Conservation (phyloP, 306 rosid species). For the Oemleria cerasiformis region DNA sequence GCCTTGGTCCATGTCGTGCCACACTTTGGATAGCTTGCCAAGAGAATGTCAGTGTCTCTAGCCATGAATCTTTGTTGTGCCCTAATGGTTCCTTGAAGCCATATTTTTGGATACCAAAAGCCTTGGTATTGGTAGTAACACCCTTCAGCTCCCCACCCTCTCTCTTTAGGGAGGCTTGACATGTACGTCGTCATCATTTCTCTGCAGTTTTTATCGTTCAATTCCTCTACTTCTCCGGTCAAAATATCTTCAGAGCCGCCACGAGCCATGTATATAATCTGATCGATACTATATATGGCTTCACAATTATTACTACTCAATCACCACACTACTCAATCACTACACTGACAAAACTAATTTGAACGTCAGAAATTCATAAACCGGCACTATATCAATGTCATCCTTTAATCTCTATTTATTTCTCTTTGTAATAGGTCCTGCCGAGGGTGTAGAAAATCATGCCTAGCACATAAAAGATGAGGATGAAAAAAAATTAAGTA, state of each 20-base stretch:
- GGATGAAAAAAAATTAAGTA: too few species aligned
- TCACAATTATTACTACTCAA: too few species aligned
- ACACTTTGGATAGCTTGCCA: constrained; percentile 21
- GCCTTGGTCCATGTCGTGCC: constrained; percentile 40
- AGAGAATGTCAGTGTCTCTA: constrained; percentile 10
- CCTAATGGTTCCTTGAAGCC: constrained; percentile 4
- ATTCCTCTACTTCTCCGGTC: neutral
- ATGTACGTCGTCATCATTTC: neutral
- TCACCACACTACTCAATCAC: too few species aligned
- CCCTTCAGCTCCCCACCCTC: neutral
- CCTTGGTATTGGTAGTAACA: constrained; percentile 19
- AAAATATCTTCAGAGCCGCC: neutral
- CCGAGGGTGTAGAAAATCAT: too few species aligned
- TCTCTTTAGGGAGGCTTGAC: neutral
- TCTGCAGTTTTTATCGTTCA: neutral
- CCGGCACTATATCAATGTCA: too few species aligned
- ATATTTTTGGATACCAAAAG: constrained; percentile 10
- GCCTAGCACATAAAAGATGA: too few species aligned
- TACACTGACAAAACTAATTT: too few species aligned
- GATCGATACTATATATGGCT: too few species aligned
- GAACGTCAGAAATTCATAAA: too few species aligned
- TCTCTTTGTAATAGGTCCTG: too few species aligned
- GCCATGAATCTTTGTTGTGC: constrained; percentile 22
- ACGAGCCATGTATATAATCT: neutral
- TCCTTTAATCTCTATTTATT: too few species aligned